A percentile compares a stretch with the other conserved stretches of the same genome.
Evolutionary conservation across 2,329 filamentous ascomycete species (phyloP).

Genomic region (Arthrobotrys sphaeroides): DNA sequence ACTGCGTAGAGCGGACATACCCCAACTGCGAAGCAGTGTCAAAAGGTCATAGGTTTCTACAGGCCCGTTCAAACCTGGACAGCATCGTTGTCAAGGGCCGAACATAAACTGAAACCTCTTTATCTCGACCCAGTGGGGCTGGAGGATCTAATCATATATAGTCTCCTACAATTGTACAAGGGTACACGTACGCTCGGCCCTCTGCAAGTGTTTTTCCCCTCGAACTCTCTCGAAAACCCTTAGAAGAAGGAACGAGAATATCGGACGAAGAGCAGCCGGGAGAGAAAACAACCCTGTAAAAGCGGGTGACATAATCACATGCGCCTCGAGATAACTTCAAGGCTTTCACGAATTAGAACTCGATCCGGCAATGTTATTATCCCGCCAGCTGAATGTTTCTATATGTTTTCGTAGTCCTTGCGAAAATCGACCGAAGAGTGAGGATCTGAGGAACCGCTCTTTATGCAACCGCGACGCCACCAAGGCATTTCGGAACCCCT

Average conservation of each 20-base stretch:
- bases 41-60: background rate
- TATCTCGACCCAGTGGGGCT: constrained; percentile 8
- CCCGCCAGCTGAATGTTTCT: background rate
- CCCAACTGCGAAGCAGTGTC: background rate
- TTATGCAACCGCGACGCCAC: background rate
- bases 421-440: background rate
- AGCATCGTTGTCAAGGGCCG: background rate
- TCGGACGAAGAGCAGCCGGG: constrained; percentile 10
- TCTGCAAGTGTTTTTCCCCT: background rate
- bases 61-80: too few relatives aligned
- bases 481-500: background rate
- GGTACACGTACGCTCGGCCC: background rate
- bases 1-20: background rate
- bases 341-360: background rate
- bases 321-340: background rate
- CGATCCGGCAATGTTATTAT: constrained; percentile 1
- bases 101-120: background rate
- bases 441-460: background rate
- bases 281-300: constrained; percentile 1
- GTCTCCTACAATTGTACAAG: background rate
- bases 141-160: constrained; percentile 34
- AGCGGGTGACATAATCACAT: constrained; percentile 49
- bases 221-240: background rate
- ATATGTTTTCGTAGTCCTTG: constrained; percentile 20
- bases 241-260: background rate